Conservation (phyloP, 1,284 basidiomycete species). For the Ustilago curta region DNA sequence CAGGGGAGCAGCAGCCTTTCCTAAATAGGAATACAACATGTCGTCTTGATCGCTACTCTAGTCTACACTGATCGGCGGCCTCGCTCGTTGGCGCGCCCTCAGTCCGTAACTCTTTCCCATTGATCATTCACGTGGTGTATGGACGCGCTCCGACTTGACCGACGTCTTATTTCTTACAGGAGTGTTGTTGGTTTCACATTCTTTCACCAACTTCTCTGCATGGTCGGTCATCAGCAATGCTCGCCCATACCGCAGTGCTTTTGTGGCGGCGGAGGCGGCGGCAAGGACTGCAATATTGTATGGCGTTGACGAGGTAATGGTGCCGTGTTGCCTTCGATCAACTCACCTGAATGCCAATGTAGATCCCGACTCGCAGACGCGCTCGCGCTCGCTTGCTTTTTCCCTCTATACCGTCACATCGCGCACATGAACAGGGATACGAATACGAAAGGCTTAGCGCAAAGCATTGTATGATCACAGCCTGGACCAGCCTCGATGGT, state of each 20-base stretch:
- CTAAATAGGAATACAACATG: background rate
- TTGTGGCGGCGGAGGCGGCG: background rate
- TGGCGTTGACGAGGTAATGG: background rate
- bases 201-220: slow-evolving; percentile 3
- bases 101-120: no score
- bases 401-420: background rate
- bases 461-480: background rate
- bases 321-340: slow-evolving; percentile 1
- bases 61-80: no score
- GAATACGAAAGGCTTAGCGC: no score
- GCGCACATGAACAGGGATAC: no score
- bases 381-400: background rate
- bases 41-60: background rate
- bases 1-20: background rate
- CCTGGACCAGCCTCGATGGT: background rate
- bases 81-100: no score
- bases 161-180: background rate
- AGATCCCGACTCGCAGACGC: slow-evolving; percentile 4
- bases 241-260: background rate
- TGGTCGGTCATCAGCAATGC: background rate
- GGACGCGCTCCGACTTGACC: slow-evolving; percentile 1
- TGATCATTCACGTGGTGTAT: background rate
- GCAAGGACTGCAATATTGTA: background rate
- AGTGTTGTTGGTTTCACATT: background rate
- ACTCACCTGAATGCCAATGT: background rate